These are phyloP conservation scores for Colletotrichum filicis DNA, from an alignment of 2,329 filamentous ascomycete species.

Conservation along the genomic window DNA sequence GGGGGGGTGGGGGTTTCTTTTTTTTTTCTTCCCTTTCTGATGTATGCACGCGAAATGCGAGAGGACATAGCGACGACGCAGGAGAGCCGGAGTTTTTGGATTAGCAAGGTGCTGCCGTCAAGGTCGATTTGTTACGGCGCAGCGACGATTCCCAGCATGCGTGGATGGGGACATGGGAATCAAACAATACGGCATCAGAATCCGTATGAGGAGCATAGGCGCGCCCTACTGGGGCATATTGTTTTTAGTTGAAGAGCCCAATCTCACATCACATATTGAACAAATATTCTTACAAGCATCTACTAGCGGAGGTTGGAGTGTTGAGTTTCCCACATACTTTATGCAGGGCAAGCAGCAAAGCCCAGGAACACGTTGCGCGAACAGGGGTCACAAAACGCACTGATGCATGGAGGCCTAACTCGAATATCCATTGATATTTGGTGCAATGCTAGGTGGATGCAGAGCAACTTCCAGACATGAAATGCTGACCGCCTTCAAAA, in stretches of 20 bases:
- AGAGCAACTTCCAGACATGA: neutral
- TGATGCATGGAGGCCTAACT: conserved; percentile 31
- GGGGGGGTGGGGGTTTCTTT: too few relatives aligned
- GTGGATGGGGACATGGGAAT: conserved; percentile 14
- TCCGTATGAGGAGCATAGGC: conserved; percentile 4
- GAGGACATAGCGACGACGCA: conserved; percentile 7
- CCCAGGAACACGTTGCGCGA: conserved; percentile 29
- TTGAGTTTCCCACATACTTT: neutral
- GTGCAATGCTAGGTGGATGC: neutral
- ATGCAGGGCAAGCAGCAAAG: conserved; percentile 13
- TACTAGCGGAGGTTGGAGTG: neutral
- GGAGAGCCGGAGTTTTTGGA: conserved; percentile 9
- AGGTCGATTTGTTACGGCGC: neutral
- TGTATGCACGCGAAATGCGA: conserved; percentile 4
- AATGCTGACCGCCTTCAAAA: neutral
- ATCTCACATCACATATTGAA: conserved; percentile 24
- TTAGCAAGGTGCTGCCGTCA: conserved; percentile 1
- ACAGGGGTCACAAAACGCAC: conserved; percentile 2
- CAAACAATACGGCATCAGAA: conserved; percentile 25
- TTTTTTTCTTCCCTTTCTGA: neutral
- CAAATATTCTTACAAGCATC: neutral
- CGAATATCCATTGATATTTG: neutral
- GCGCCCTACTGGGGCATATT: conserved; percentile 7
- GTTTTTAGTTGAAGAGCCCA: conserved; percentile 19
- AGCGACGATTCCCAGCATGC: conserved; percentile 13